These are phyloP conservation scores for Claviceps spartinae DNA, from an alignment of 2,329 filamentous ascomycete genomes.

Conservation along the genomic window DNA sequence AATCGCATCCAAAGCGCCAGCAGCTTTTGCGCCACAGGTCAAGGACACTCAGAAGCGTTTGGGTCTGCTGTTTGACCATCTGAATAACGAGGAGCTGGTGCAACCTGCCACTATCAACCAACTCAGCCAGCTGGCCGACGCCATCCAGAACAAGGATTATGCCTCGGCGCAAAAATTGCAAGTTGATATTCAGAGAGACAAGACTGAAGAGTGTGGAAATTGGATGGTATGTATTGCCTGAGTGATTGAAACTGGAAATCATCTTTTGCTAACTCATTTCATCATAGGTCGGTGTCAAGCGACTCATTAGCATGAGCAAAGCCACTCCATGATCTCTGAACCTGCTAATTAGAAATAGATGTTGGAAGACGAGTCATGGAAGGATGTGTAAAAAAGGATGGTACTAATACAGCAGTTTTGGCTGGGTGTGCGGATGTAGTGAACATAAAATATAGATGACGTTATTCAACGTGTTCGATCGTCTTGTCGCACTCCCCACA, in stretches of 20 bases:
- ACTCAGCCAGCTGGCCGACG: slow-evolving; percentile 49
- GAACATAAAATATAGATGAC: neutral
- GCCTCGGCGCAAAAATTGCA: slow-evolving; percentile 54
- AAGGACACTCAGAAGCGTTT: slow-evolving; percentile 89
- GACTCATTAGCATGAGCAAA: slow-evolving; percentile 67
- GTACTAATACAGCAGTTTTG: neutral
- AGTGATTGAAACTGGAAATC: neutral
- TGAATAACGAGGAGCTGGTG: slow-evolving; percentile 89
- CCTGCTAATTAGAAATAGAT: neutral
- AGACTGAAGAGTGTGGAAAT: slow-evolving; percentile 67
- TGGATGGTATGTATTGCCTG: slow-evolving; percentile 59
- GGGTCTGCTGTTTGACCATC: slow-evolving; percentile 85
- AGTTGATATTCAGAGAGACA: slow-evolving; percentile 61
- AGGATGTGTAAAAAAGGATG: neutral
- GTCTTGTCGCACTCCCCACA: too few species aligned
- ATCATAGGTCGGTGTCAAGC: slow-evolving; percentile 56
- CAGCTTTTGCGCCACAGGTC: slow-evolving; percentile 78
- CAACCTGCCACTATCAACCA: slow-evolving; percentile 63
- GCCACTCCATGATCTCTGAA: slow-evolving; percentile 42
- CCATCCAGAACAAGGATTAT: slow-evolving; percentile 57
- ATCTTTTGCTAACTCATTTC: too few species aligned
- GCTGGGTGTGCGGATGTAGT: neutral
- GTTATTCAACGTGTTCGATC: too few species aligned
- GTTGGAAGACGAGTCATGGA: neutral
- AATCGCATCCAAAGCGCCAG: slow-evolving; percentile 71